Evolutionary conservation across 2,329 filamentous ascomycete species (phyloP), one percentile per base, ranked within the genome.

Genomic region (Phoma herbarum): DNA sequence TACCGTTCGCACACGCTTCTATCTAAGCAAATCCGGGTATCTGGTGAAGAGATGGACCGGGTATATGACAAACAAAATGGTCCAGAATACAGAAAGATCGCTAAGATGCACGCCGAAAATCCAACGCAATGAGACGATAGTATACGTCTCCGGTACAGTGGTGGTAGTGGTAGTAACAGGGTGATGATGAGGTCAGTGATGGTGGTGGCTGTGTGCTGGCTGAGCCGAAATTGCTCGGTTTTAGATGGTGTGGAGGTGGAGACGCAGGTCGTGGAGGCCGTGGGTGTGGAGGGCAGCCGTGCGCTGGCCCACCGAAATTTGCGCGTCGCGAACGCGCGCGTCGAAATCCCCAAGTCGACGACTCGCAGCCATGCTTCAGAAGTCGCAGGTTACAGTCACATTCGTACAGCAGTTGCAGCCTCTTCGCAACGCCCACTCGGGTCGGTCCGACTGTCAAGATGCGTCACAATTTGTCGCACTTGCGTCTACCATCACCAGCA

Each of bases 31-130:
- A 46, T 46, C 45, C 33, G 50, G 50, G 50, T 59, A 59, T 59
- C 50, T 54, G 33, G 3, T 54, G 25, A 48, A 35, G 12, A 10
- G 35, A 46, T 45, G 45, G 56, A 53, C 51, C 56, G 50, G 56
- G 50, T 59, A 59, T 59, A 59, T 54, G 29, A 48, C 37, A 50
- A 59, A 50, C 9, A 23, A 51, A 47, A 54, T 54, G 50, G 46
- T 51, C 45, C 56, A 46, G 33, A 43, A 50, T 18, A 49, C 4
- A 45, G 29, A 22, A 25, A 41, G 12, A 25, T 26, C 26, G 16
- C 16, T 44, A 8, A 39, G 20, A 37, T 41, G 39, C 31, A 26
- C 16, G 47, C 16, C 12, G 29, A 14, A 35, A 18, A 2, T 22
- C 16, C 16, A 47, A 48, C 35, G 33, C 33, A 20, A 56, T 29